Evolutionary conservation across 257 asterid species (phyloP).

Genomic region (Echium plantagineum): DNA sequence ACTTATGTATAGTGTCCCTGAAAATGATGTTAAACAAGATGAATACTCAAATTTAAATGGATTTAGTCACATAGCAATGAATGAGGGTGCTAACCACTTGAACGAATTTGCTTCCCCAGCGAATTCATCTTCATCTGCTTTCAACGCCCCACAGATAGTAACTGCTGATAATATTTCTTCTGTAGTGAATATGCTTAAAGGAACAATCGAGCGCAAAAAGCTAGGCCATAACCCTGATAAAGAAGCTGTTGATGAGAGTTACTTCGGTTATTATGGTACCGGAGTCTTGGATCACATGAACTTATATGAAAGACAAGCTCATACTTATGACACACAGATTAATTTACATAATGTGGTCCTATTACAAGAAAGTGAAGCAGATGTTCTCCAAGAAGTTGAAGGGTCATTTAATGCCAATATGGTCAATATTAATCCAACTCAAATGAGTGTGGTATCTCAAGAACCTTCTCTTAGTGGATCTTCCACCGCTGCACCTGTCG

Average conservation of each 20-base stretch:
- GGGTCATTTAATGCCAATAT: conserved; percentile 30
- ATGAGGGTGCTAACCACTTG: conserved; percentile 15
- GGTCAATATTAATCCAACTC: conserved; percentile 40
- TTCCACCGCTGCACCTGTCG: conserved; percentile 47
- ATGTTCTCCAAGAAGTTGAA: conserved; percentile 31
- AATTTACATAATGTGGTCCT: conserved; percentile 25
- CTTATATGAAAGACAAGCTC: conserved; percentile 30
- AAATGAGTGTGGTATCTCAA: conserved; percentile 34
- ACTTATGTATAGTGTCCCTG: conserved; percentile 23
- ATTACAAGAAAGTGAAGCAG: conserved; percentile 33
- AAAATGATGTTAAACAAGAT: conserved; percentile 23
- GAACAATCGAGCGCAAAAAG: conserved; percentile 45
- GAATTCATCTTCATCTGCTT: conserved; percentile 43
- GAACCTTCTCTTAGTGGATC: conserved; percentile 86
- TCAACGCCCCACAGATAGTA: conserved; percentile 38
- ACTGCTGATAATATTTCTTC: conserved; percentile 53
- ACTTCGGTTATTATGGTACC: conserved; percentile 34
- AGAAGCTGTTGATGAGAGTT: conserved; percentile 29
- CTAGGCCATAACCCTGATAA: conserved; percentile 10
- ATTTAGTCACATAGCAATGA: conserved; percentile 11
- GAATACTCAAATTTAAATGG: conserved; percentile 14
- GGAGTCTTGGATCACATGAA: conserved; percentile 16
- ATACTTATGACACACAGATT: conserved; percentile 28
- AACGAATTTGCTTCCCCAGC: conserved; percentile 25
- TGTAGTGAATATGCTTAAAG: conserved; percentile 86